Base-by-base conservation (phyloP, 495 filamentous ascomycete species). In the Penicillium manginii region DNA sequence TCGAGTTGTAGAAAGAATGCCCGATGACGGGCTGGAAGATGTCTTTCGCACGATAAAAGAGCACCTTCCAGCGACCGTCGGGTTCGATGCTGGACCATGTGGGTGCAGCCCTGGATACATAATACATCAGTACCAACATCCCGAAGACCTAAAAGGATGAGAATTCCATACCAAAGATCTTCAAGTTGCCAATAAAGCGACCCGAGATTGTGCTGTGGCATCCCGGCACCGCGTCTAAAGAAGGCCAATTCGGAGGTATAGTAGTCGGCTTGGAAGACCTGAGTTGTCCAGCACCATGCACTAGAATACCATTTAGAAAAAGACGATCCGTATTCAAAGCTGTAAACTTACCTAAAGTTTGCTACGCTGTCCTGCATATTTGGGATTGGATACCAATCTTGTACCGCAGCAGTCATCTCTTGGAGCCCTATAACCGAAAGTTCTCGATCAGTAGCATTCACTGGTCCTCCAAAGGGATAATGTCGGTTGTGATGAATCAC, bases 181-280 rank as follows among this genome's bases (percentile, higher is more conserved):
- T 89, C 83, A 0, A 89, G 72, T 66, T 89, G 86, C 86, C 86
- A 89, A 65, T 88, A 89, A 6, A 89, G 66, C 4, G 79, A 79
- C 0, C 86, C 86, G 3, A 88, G 74, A 63, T 88, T 84, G 3
- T 82, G 76, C 48, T 88, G 78, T 0, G 82, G 84, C 65, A 78
- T 67, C 1, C 84, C 85, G 42, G 80, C 82, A 8, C 86, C 86
- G n/a, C 83, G 77, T 3, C 86, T 84, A 64, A 88, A 88, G 73
- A 84, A 88, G 45, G 83, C 78, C 32, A 88, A 88, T 65, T 89
- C 73, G 59, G 72, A 79, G 39, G 78, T 83, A 69, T 88, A 88
- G 61, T 83, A 79, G 59, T 88, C 86, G 2, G 86, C 84, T 58
- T 89, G 86, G 73, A 88, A 89, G n/a, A 88, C 70, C 61, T 89